Evolutionary conservation across 192 early-diverging fungal genomes (phyloP).

Genomic region (Chytriomyces sp.): DNA sequence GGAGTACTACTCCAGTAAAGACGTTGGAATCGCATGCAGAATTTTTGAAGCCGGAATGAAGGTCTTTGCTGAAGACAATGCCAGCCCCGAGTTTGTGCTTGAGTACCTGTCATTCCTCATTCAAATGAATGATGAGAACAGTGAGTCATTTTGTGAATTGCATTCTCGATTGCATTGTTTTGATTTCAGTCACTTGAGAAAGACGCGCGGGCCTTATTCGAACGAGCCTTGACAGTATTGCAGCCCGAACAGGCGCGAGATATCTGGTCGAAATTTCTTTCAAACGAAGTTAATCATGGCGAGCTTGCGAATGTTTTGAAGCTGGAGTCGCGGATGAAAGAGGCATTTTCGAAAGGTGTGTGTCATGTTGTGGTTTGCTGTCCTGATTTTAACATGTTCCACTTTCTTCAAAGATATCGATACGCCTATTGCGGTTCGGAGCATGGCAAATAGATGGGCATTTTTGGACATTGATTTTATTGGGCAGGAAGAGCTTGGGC

Average conservation of each 20-base stretch:
- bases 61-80: conserved; percentile 71
- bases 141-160: conserved; percentile 47
- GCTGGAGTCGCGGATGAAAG: conserved; percentile 77
- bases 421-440: conserved; percentile 7
- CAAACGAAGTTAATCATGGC: conserved; percentile 88
- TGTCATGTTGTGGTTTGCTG: background rate
- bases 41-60: conserved; percentile 90
- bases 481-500: conserved; percentile 69
- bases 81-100: conserved; percentile 62
- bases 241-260: conserved; percentile 70
- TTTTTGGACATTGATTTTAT: conserved; percentile 79
- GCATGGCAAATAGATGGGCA: conserved; percentile 71
- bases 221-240: conserved; percentile 75
- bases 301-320: conserved; percentile 76
- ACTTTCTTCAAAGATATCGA: conserved; percentile 30
- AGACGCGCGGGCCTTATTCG: conserved; percentile 91
- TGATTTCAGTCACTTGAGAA: background rate
- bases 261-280: conserved; percentile 83
- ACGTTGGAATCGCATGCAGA: conserved; percentile 78
- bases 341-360: conserved; percentile 73
- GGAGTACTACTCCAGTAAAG: conserved; percentile 92
- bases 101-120: conserved; percentile 90
- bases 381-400: conserved; percentile 1
- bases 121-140: conserved; percentile 88
- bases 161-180: background rate